phyloP scores from a whole-genome alignment of 2,329 filamentous ascomycete species.

The Penicillium sp. region DNA sequence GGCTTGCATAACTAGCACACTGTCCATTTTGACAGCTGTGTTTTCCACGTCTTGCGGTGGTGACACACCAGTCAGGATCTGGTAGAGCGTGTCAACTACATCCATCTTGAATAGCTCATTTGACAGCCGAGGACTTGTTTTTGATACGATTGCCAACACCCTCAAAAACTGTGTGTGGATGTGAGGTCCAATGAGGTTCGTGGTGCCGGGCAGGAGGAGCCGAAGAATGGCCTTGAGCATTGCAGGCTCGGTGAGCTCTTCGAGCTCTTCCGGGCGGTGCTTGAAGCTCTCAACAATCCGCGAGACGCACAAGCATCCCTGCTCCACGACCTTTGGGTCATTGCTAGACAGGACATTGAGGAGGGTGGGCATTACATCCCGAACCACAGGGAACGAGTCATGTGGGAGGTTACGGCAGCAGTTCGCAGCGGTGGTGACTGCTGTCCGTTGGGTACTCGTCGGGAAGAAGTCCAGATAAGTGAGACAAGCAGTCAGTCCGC shows the following conservation, averaged over 20 bases:
- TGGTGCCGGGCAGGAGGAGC: slow-evolving; percentile 85
- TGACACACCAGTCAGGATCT: slow-evolving; percentile 93
- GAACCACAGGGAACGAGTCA: slow-evolving; percentile 85
- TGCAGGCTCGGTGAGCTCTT: slow-evolving; percentile 86
- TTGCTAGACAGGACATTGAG: slow-evolving; percentile 85
- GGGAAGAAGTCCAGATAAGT: slow-evolving; percentile 97
- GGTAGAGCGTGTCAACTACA: slow-evolving; percentile 94
- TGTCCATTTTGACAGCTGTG: slow-evolving; percentile 69
- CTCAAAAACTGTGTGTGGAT: slow-evolving; percentile 96
- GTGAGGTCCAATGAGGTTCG: slow-evolving; percentile 87
- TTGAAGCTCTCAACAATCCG: slow-evolving; percentile 97
- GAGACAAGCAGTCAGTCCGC: slow-evolving; percentile 89
- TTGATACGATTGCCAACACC: slow-evolving; percentile 83
- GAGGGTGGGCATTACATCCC: slow-evolving; percentile 94
- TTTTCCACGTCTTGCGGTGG: slow-evolving; percentile 68
- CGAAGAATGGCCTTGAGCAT: slow-evolving; percentile 80
- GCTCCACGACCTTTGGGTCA: slow-evolving; percentile 94
- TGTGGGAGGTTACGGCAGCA: slow-evolving; percentile 96
- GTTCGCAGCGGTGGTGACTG: slow-evolving; percentile 95
- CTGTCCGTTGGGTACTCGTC: slow-evolving; percentile 92
- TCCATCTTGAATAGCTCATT: slow-evolving; percentile 93
- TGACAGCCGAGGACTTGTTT: slow-evolving; percentile 80
- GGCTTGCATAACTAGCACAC: slow-evolving; percentile 97
- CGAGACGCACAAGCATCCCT: slow-evolving; percentile 91
- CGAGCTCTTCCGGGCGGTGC: slow-evolving; percentile 78